Evolutionary conservation across 164 flowering plant genomes (phyloP), one percentile per base, ranked within the genome.

Genomic region (Platanus orientalis): DNA sequence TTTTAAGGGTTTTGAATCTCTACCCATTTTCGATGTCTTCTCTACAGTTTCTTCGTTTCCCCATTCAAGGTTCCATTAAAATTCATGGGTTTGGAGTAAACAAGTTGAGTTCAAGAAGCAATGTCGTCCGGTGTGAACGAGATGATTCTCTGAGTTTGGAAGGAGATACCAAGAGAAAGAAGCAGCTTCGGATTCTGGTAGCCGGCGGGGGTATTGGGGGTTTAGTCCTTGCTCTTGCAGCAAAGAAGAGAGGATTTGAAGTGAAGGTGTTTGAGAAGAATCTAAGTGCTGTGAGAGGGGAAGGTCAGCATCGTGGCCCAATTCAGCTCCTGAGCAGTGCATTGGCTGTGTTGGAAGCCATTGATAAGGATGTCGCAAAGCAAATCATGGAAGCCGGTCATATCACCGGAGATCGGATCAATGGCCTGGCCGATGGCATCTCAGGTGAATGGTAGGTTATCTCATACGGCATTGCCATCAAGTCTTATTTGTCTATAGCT

Each of bases 181-280:
- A 62, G 28, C 64, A 65, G 65, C 67, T 66, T 42, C 47, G 67
- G 60, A 63, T 77, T 58, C 34, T 77, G 62, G 57, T 77, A 53
- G 78, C 80, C 0, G 80, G 80, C 2, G 80, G 77, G 2, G 80
- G 80, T 27, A 53, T 77, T 58, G 80, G 75, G 7, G 80, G 77
- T n/a, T n/a, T 77, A 45, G 80, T 77, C 2, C 50, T 77, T 42
- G 77, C 77, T 25, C 27, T 73, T 55, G 76, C 77, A 0, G 78
- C 77, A 0, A 77, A 71, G 57, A 58, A 74, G 10, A 59, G 53
- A 42, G 80, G 80, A n/a, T 74, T 68, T 53, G 75, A 71, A 21
- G 75, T 77, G 1, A 68, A 61, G 47, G 80, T 77, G 57, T 74
- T 77, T 63, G 80, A 77, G 66, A 74, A 69, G 64, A 58, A 77